Evolutionary conservation across 768 basidiomycete genomes (phyloP).

Genomic region (Steccherinum ochraceum): DNA sequence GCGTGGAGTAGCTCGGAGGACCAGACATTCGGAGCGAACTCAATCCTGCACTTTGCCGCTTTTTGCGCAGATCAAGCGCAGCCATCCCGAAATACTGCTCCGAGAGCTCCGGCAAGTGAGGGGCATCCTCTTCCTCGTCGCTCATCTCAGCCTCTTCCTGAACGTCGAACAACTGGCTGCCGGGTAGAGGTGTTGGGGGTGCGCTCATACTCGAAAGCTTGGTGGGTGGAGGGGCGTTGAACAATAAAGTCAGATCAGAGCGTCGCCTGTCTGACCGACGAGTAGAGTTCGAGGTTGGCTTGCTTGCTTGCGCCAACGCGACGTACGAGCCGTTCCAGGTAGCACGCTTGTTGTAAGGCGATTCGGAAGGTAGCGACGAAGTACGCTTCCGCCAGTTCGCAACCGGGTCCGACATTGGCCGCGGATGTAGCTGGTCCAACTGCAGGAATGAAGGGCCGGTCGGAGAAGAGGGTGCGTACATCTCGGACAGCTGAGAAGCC

Average conservation of each 20-base stretch:
- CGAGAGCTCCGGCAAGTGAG: neutral
- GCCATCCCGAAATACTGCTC: conserved; percentile 47
- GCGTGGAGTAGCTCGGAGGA: conserved; percentile 16
- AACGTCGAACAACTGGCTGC: conserved; percentile 26
- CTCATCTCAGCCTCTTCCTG: conserved; percentile 27
- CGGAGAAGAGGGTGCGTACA: conserved; percentile 83
- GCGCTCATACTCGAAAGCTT: conserved; percentile 33
- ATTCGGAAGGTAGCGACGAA: conserved; percentile 21
- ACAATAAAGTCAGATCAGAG: conserved; percentile 46
- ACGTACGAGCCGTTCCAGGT: conserved; percentile 73
- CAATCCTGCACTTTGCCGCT: conserved; percentile 42
- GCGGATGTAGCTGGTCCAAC: conserved; percentile 20
- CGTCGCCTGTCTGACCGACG: conserved; percentile 44
- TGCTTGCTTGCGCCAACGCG: conserved; percentile 40
- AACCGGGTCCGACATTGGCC: conserved; percentile 38
- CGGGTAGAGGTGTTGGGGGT: conserved; percentile 28
- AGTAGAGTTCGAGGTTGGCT: conserved; percentile 37
- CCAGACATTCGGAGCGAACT: conserved; percentile 39
- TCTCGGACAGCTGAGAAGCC: conserved; percentile 74
- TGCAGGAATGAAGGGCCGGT: conserved; percentile 22
- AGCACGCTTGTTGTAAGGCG: conserved; percentile 42
- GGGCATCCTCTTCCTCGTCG: conserved; percentile 15
- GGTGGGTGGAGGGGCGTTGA: conserved; percentile 20
- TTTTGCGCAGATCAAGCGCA: conserved; percentile 55
- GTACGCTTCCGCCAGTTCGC: conserved; percentile 15